Conservation (phyloP, 345 rosid genomes). For the Acer campestre region DNA sequence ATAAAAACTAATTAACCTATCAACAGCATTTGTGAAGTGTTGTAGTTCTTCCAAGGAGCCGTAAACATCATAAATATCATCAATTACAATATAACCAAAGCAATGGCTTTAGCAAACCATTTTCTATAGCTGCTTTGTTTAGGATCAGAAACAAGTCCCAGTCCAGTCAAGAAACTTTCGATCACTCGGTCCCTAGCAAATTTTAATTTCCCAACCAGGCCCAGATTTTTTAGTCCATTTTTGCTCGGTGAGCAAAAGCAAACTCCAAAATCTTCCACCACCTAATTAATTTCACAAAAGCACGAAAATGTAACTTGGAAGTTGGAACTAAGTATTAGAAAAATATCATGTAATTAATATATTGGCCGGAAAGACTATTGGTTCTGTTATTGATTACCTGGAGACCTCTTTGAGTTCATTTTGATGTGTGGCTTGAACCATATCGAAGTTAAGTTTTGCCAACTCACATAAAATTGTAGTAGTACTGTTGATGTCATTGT, state of each 20-base stretch:
- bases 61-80: slow-evolving; percentile 55
- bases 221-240: no score
- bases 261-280: no score
- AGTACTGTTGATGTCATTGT: neutral
- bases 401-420: slow-evolving; percentile 44
- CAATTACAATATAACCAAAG: slow-evolving; percentile 39
- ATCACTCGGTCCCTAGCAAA: slow-evolving; percentile 54
- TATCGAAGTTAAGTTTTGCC: slow-evolving; percentile 50
- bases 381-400: slow-evolving; percentile 19
- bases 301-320: neutral
- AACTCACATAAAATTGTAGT: slow-evolving; percentile 21
- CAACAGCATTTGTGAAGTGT: slow-evolving; percentile 45
- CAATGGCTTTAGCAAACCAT: slow-evolving; percentile 44
- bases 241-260: no score
- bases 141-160: slow-evolving; percentile 43
- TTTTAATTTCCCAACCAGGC: slow-evolving; percentile 31
- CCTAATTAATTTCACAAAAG: slow-evolving; percentile 18
- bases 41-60: slow-evolving; percentile 51
- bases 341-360: no score
- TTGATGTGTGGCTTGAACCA: slow-evolving; percentile 46
- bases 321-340: no score
- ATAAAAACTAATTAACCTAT: slow-evolving; percentile 23
- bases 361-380: no score
- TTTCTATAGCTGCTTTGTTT: slow-evolving; percentile 35
- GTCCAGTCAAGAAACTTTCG: slow-evolving; percentile 45